Base-by-base conservation (phyloP, 768 basidiomycete species). In the Termitomyces sp. region DNA sequence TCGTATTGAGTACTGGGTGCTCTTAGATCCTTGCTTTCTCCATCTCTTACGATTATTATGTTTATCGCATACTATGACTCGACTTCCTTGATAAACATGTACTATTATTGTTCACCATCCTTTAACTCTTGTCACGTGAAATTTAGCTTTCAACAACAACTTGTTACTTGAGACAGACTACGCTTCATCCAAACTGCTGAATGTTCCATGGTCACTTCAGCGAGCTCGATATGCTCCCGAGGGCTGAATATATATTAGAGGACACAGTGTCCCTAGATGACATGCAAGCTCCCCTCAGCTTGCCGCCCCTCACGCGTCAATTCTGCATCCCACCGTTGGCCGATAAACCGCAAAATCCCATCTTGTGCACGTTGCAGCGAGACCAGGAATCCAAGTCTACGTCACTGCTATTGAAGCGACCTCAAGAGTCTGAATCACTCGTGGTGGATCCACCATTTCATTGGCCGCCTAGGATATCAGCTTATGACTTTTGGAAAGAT, bases 331-430 rank as follows among this genome's bases (percentile, higher is more conserved):
- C 88, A 10, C 69, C 63, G n/a, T 70, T 92, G 46, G 71, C 76
- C n/a, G 80, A 90, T 58, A 83, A 80, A 61, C 89, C 90, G 3
- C 90, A 91, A 65, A 85, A 92, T 67, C 90, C 89, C 2, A 89
- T 91, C 60, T 73, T 91, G 68, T 84, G 87, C 43, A 71, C 76
- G 18, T 59, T 89, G 24, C 76, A 75, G 32, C 60, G 71, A 18
- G 64, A 66, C 0, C 34, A 55, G 22, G 47, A 51, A 43, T 58
- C 41, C 14, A 59, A 59, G 24, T 42, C 65, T 53, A 24, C 20
- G 22, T 59, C 60, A 43, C 53, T 58, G 48, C 60, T 63, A 34
- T 56, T 37, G 14, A 49, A 56, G 20, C 57, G 73, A 26, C 72
- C 74, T 7, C 50, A 61, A 31, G 73, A 78, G 55, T 65, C 74